Percentiles rank a stretch among this genome's conserved stretches.
Evolutionary conservation across 352 stramenopile species (phyloP).

Genomic region (Phytophthora capsici): DNA sequence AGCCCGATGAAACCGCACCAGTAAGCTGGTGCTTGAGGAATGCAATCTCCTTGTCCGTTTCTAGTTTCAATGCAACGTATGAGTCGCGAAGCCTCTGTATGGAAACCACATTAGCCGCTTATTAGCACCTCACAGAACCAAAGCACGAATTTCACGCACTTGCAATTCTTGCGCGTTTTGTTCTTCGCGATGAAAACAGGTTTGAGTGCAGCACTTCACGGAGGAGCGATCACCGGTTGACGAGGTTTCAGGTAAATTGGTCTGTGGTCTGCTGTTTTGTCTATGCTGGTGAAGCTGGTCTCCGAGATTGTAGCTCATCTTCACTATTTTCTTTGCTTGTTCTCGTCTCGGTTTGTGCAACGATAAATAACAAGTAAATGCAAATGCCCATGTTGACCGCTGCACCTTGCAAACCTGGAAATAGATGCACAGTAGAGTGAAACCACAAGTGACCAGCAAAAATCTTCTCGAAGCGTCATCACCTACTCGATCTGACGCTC

Average conservation of each 20-base stretch:
- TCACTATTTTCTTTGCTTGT: not conserved
- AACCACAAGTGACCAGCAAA: conserved; percentile 8
- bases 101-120: conserved; percentile 1
- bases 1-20: not conserved
- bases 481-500: not conserved
- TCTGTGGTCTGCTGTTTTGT: conserved; percentile 2
- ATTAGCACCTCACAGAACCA: not conserved
- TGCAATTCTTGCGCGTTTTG: conserved; percentile 40
- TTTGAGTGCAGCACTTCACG: conserved; percentile 26
- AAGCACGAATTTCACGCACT: conserved; percentile 8
- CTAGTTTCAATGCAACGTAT: conserved; percentile 52
- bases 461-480: conserved; percentile 29
- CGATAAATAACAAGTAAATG: not conserved
- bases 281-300: conserved; percentile 14
- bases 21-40: conserved; percentile 54
- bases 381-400: conserved; percentile 1
- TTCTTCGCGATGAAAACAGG: conserved; percentile 40
- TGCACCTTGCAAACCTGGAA: conserved; percentile 2
- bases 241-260: not conserved
- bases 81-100: conserved; percentile 61
- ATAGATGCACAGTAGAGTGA: conserved; percentile 13
- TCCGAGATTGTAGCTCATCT: conserved; percentile 19
- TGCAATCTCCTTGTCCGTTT: conserved; percentile 65
- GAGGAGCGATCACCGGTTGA: not conserved
- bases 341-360: not conserved